Evolutionary conservation across 2,329 filamentous ascomycete species (phyloP).

Genomic region (Talaromyces amestolkiae): DNA sequence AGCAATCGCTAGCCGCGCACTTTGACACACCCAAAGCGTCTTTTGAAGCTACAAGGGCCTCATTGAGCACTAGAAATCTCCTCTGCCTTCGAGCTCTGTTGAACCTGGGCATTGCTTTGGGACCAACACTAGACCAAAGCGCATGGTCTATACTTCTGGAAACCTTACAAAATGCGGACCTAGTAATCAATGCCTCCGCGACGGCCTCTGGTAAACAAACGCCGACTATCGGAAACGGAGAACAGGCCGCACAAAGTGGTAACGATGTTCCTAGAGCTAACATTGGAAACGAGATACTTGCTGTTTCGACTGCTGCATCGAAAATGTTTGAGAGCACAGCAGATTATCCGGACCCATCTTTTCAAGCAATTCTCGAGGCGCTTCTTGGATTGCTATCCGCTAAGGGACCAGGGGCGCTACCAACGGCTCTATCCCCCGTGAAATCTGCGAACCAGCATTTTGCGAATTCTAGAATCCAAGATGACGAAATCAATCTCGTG

Average conservation of each 20-base stretch:
- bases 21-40: conserved; percentile 28
- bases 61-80: conserved; percentile 82
- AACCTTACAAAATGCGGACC: conserved; percentile 87
- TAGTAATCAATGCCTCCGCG: conserved; percentile 62
- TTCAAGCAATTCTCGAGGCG: conserved; percentile 72
- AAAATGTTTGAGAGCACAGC: conserved; percentile 87
- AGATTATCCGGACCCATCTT: conserved; percentile 82
- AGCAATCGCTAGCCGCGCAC: conserved; percentile 28
- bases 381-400: conserved; percentile 66
- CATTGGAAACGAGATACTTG: conserved; percentile 76
- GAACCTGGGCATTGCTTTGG: conserved; percentile 93
- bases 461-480: conserved; percentile 42
- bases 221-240: conserved; percentile 27
- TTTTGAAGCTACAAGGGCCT: conserved; percentile 47
- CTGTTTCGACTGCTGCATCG: conserved; percentile 82
- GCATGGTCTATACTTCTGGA: conserved; percentile 89
- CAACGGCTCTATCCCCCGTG: conserved; percentile 54
- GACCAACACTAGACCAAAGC: conserved; percentile 73
- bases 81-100: conserved; percentile 84
- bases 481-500: conserved; percentile 53
- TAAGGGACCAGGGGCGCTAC: conserved; percentile 43
- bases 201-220: conserved; percentile 29
- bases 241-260: conserved; percentile 26
- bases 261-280: conserved; percentile 57
- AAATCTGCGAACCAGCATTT: conserved; percentile 29